Evolutionary conservation across 2,329 filamentous ascomycete genomes (phyloP), one percentile per base, ranked within the genome.

Genomic region (Exophiala alcalophila): DNA sequence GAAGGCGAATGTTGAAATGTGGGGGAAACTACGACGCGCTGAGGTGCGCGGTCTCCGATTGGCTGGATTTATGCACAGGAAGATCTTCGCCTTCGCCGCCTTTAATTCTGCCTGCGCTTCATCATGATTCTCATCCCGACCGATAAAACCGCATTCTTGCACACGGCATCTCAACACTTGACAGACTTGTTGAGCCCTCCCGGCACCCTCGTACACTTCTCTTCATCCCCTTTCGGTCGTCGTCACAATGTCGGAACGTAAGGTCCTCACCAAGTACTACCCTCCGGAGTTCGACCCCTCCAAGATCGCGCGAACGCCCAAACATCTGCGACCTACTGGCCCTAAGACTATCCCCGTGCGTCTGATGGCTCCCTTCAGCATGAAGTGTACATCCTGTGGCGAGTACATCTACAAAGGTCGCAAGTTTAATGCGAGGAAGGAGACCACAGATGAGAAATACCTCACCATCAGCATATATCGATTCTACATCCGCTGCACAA

Each of bases 391-490:
- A 9, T 66, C 69, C 20, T 81, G 78, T 58, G 79, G 80, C 59
- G 86, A 94, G 66, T 95, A 84, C 70, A 92, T 94, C 60, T 91
- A 94, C 73, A 87, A 88, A 57, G 90, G 90, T 0, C 80, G 90
- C 48, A 97, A 96, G 60, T 97, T 97, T 76, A 97, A 97, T 67
- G 84, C 88, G 2, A 78, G 87, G 24, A 98, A 98, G 61, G 89
- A 96, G 61, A 95, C 86, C 0, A 88, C 87, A 0, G 85, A 92
- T 14, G 86, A 96, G 58, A 86, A 84, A 55, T 98, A 98, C 69
- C 80, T 95, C 32, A 78, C 78, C 35, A 94, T 97, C 50, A 80
- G 87, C 48, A 89, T 94, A 52, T 92, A 83, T 68, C 80, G 84
- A 20, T 96, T 97, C 72, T 92, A 90, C 67, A 94, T 91, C 58